Evolutionary conservation across 1,139 yeast genomes (phyloP), one percentile per base, ranked within the genome.

Genomic region (Wickerhamomyces sp.): DNA sequence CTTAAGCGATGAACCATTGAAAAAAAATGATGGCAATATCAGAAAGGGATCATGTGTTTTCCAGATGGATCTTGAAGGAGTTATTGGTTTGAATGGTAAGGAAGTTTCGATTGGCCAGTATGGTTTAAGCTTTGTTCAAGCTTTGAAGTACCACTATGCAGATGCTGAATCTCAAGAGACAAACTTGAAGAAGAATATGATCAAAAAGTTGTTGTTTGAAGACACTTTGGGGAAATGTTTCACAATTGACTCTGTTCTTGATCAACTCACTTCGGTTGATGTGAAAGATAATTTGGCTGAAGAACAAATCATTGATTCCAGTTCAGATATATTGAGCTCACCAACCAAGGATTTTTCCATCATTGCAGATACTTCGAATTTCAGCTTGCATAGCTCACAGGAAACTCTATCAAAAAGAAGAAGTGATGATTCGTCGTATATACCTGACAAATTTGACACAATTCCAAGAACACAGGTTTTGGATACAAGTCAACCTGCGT

Each of bases 401-500:
- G 40, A 36, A 21, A 29, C 26, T 23, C 19, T 5, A 22, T 13
- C 22, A 10, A 26, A 10, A 5, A 42, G 36, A 29, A 36, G 41
- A 26, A 30, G 26, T 13, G 30, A 24, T 19, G 25, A 28, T 9
- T 16, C 31, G 15, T 11, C 28, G 20, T 8, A 16, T 16, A 9
- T 18, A n/a, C 35, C 26, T 3, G 39, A 35, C 4, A 20, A 38
- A 13, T 21, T 32, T 14, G 31, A 27, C 16, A 33, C 31, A 1
- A 31, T 35, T 6, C 15, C 30, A 5, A 26, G 16, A 12, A 16
- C 9, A 6, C 16, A 31, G 6, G 24, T 17, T 4, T 32, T 21
- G 26, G 28, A 23, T 31, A 30, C 45, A 1, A 42, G 47, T 16
- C 47, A 47, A 23, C 52, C 49, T 6, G 34, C 46, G 18, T 22